Evolutionary conservation across 2,329 filamentous ascomycete genomes (phyloP), one percentile per base, ranked within the genome.

Genomic region (Phialophora tarda): DNA sequence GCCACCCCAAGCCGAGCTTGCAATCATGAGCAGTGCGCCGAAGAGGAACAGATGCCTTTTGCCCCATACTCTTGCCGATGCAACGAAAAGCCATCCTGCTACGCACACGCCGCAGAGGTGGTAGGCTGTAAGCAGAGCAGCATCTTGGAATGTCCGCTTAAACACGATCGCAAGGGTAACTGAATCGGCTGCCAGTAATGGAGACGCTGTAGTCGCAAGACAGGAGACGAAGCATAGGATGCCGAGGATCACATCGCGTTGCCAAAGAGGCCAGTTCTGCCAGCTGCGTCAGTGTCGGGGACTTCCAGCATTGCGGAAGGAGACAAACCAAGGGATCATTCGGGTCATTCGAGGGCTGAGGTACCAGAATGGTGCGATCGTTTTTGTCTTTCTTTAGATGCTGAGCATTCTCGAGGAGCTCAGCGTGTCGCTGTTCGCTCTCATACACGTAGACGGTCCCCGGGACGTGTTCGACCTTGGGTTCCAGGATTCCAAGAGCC

Each of bases 331-430:
- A 82, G 32, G 92, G 93, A 78, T 97, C 93, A 76, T 96, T 94
- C 3, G 91, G 92, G 76, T 96, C 92, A 77, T 96, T 90, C 69
- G 89, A 93, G 2, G 94, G 94, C 75, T 97, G 94, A 4, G 94
- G 94, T 4, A 96, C 90, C 34, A 97, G 86, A 72, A 97, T 91
- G 73, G 94, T 90, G 59, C 88, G 81, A 38, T 91, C 89, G 69
- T 83, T 89, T 60, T 78, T 84, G 77, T 93, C 91, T 77, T 88
- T 91, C 78, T 95, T 96, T 72, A 95, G 78, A 66, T 81, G 81
- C 14, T 78, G 73, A 28, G 81, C 76, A 54, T 69, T 60, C 26
- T 71, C 63, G 26, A 71, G 51, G 11, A 67, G 59, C 34, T 69
- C 68, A 30, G 69, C 57, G 47, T 65, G 57, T 61, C 71, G 63